These are phyloP conservation scores for Calocybe gambosa DNA, from an alignment of 1,284 basidiomycete genomes.

Conservation along the genomic window DNA sequence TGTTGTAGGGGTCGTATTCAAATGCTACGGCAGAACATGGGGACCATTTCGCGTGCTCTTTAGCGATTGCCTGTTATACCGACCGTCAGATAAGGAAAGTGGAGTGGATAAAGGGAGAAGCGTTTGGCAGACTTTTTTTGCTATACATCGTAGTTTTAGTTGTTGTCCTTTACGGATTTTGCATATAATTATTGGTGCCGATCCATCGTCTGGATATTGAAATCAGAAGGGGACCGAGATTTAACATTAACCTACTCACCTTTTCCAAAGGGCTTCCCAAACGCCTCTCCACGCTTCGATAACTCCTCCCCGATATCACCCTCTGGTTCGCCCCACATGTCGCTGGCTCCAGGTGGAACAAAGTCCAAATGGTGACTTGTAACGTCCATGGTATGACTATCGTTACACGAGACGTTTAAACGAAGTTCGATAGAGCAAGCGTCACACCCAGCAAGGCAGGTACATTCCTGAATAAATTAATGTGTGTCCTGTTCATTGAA, in stretches of 20 bases:
- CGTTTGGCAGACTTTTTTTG: slow-evolving; percentile 69
- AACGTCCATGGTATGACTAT: slow-evolving; percentile 69
- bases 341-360: slow-evolving; percentile 24
- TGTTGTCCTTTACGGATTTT: slow-evolving; percentile 96
- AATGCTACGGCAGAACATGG: slow-evolving; percentile 93
- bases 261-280: slow-evolving; percentile 87
- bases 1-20: slow-evolving; percentile 99
- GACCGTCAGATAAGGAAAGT: not conserved
- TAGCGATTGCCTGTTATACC: slow-evolving; percentile 77
- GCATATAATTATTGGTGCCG: slow-evolving; percentile 76
- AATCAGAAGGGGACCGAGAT: too few species aligned
- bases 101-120: slow-evolving; percentile 9
- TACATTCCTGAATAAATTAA: slow-evolving; percentile 64
- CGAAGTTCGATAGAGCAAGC: slow-evolving; percentile 76
- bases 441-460: slow-evolving; percentile 72
- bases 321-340: slow-evolving; percentile 24
- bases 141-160: slow-evolving; percentile 81
- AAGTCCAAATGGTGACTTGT: slow-evolving; percentile 76
- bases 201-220: slow-evolving; percentile 45
- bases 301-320: slow-evolving; percentile 62
- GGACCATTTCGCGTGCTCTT: slow-evolving; percentile 99
- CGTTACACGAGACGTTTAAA: slow-evolving; percentile 69
- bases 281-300: slow-evolving; percentile 65
- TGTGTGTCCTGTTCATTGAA: not conserved
- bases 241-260: slow-evolving; percentile 46